A percentile compares a stretch with the other conserved stretches of the same genome.
These are phyloP conservation scores for Myxozyma vanderwaltii DNA, from an alignment of 805 yeast genomes.

Conservation along the genomic window DNA sequence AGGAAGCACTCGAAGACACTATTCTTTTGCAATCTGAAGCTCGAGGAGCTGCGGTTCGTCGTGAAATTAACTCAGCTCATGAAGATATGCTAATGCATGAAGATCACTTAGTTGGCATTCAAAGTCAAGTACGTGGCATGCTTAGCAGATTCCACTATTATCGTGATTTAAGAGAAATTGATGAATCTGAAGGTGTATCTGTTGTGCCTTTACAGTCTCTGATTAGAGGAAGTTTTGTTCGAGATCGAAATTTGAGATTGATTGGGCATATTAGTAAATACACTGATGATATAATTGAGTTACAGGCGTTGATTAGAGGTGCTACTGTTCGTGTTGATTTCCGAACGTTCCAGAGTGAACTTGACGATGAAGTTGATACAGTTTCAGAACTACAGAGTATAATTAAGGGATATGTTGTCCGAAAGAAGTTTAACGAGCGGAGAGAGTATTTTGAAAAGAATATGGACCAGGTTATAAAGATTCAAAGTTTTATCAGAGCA, in stretches of 20 bases:
- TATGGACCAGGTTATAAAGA: slow-evolving; percentile 59
- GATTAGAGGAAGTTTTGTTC: slow-evolving; percentile 51
- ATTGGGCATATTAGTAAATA: slow-evolving; percentile 20
- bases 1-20: slow-evolving; percentile 37
- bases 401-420: slow-evolving; percentile 41
- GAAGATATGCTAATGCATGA: slow-evolving; percentile 32
- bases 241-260: slow-evolving; percentile 26
- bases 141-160: slow-evolving; percentile 28
- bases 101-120: slow-evolving; percentile 33
- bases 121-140: slow-evolving; percentile 39
- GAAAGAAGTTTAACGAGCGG: slow-evolving; percentile 37
- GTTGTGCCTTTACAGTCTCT: slow-evolving; percentile 39
- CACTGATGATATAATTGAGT: slow-evolving; percentile 35
- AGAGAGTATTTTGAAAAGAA: slow-evolving; percentile 57
- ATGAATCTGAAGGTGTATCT: slow-evolving; percentile 23
- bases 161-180: slow-evolving; percentile 19
- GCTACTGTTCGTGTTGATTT: slow-evolving; percentile 42
- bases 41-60: slow-evolving; percentile 49
- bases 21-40: slow-evolving; percentile 56
- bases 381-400: slow-evolving; percentile 42
- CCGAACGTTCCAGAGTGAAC: slow-evolving; percentile 40
- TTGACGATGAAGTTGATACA: slow-evolving; percentile 39
- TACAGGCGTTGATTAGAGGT: slow-evolving; percentile 47
- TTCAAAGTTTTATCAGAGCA: slow-evolving; percentile 76
- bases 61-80: slow-evolving; percentile 19